Percentiles rank a stretch among this genome's conserved stretches.
These are phyloP conservation scores for Brettanomyces custersianus DNA, from an alignment of 805 yeast species.

Conservation along the genomic window DNA sequence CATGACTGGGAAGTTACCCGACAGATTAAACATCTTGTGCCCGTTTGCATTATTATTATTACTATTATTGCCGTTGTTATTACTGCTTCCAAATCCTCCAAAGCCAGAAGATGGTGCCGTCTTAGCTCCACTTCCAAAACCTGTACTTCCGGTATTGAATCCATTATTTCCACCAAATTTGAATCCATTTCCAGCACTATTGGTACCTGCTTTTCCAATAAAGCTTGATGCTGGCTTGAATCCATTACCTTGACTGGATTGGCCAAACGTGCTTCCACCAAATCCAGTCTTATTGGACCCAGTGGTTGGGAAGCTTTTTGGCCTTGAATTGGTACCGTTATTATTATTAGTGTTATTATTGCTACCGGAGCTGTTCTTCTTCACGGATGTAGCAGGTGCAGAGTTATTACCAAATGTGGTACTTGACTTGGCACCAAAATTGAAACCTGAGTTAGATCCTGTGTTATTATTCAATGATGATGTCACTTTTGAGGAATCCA, in stretches of 20 bases:
- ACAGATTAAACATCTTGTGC: not conserved
- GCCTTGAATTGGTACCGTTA: not conserved
- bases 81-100: not conserved
- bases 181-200: too few species aligned
- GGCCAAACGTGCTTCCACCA: not conserved
- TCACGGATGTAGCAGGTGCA: too few species aligned
- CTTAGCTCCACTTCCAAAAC: too few species aligned
- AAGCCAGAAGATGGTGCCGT: not conserved
- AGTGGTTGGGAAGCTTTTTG: not conserved
- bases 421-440: constrained; percentile 1
- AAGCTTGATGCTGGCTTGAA: not conserved
- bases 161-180: too few species aligned
- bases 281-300: not conserved
- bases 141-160: too few species aligned
- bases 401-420: not conserved
- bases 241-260: not conserved
- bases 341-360: not conserved
- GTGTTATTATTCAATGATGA: not conserved
- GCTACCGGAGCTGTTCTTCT: not conserved
- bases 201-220: not conserved
- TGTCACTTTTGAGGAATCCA: constrained; percentile 2
- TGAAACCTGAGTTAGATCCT: too few species aligned
- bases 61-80: not conserved
- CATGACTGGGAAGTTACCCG: not conserved
- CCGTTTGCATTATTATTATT: not conserved